Conservation (phyloP, 805 yeast species). For the Yarrowia deformans region DNA sequence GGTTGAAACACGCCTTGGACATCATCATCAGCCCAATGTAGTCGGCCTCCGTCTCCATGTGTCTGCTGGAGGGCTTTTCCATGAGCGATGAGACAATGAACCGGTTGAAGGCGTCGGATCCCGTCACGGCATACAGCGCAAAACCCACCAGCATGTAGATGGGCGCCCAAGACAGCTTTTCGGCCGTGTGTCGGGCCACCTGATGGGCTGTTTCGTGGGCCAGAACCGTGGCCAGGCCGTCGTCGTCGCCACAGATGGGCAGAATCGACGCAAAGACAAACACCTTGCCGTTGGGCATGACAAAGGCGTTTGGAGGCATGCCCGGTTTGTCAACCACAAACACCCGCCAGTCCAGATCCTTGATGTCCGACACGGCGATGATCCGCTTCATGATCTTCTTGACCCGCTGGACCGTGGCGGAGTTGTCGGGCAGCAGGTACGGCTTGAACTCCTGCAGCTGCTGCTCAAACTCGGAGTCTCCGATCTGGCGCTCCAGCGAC, state of each 20-base stretch:
- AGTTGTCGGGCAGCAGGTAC: conserved; percentile 64
- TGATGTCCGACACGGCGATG: conserved; percentile 52
- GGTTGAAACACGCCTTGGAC: conserved; percentile 88
- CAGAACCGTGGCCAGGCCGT: conserved; percentile 93
- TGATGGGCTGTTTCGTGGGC: conserved; percentile 96
- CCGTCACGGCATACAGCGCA: conserved; percentile 65
- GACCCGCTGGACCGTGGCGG: conserved; percentile 67
- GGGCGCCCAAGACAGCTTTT: conserved; percentile 80
- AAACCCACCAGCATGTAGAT: conserved; percentile 64
- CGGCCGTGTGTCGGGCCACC: conserved; percentile 89
- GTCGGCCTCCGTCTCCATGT: conserved; percentile 96
- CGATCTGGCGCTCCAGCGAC: conserved; percentile 67
- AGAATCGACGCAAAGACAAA: conserved; percentile 84
- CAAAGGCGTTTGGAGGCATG: conserved; percentile 95
- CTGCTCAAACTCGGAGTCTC: conserved; percentile 68
- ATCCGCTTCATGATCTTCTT: conserved; percentile 68
- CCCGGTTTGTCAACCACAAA: conserved; percentile 75
- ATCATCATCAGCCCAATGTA: conserved; percentile 90
- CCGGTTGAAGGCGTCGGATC: conserved; percentile 61
- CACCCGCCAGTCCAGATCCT: conserved; percentile 68
- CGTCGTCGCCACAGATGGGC: conserved; percentile 79
- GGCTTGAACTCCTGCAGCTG: conserved; percentile 62
- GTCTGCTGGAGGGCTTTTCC: conserved; percentile 85
- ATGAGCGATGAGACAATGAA: conserved; percentile 63
- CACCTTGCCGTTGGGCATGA: conserved; percentile 94